These are phyloP conservation scores for Acarospora socialis DNA, from an alignment of 2,329 filamentous ascomycete species.

Conservation along the genomic window DNA sequence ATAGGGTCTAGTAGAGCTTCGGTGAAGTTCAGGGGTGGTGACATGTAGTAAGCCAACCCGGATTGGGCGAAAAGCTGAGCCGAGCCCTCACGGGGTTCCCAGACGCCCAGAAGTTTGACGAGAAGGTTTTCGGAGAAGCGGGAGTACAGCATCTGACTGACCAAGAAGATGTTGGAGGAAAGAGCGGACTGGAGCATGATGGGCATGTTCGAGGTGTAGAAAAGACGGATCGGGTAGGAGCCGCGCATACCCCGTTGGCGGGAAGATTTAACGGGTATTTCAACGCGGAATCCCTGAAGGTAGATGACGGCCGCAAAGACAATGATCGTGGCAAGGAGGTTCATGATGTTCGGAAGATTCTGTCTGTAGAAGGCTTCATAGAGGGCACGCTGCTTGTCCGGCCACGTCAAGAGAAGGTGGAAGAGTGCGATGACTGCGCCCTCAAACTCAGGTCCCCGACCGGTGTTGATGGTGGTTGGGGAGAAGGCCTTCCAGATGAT, in stretches of 20 bases:
- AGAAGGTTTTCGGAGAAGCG: conserved; percentile 98
- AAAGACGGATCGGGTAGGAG: conserved; percentile 94
- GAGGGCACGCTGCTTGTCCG: conserved; percentile 97
- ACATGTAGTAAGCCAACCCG: conserved; percentile 99
- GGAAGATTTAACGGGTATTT: conserved; percentile 98
- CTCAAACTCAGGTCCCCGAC: conserved; percentile 97
- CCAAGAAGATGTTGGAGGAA: conserved; percentile 97
- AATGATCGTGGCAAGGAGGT: conserved; percentile 79
- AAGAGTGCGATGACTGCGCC: conserved; percentile 95
- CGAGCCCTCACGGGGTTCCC: conserved; percentile 93
- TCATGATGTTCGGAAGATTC: conserved; percentile 99
- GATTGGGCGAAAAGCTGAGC: conserved; percentile 88
- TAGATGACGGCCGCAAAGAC: conserved; percentile 98
- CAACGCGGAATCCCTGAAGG: conserved; percentile 96
- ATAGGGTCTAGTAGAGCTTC: conserved; percentile 94
- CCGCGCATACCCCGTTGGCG: conserved; percentile 97
- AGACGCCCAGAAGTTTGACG: conserved; percentile 92
- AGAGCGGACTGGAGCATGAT: conserved; percentile 99
- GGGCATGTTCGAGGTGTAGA: conserved; percentile 99
- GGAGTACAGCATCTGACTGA: conserved; percentile 98
- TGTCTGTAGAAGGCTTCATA: conserved; percentile 98
- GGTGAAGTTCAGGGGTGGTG: conserved; percentile 90
- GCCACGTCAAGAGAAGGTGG: conserved; percentile 96
- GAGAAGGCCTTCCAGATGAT: conserved; percentile 99
- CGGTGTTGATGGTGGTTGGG: conserved; percentile 97